Evolutionary conservation across 345 rosid genomes (phyloP), one percentile per base, ranked within the genome.

Genomic region (Psidium guajava): DNA sequence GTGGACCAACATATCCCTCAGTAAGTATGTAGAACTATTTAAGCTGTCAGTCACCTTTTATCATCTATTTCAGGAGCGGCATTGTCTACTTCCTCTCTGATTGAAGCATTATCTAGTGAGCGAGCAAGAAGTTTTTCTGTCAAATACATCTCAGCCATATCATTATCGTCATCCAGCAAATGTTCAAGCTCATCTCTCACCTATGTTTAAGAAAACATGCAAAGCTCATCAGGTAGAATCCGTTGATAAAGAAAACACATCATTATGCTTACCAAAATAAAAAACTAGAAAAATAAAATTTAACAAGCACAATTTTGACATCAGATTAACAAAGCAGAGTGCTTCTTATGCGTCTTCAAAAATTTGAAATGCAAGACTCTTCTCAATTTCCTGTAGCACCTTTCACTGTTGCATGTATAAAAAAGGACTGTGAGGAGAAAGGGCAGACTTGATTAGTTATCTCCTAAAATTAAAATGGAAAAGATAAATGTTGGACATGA

Each of bases 121-220:
- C 82, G 90, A 83, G 86, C 55, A 81, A n/a, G 83, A 82, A 90
- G 88, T 87, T 91, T 91, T 58, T 91, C 90, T 25, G 93, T 91
- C 89, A 91, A 85, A 84, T 90, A 91, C 92, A 93, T 91, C 84
- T 91, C 93, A 11, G 93, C 93, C 93, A 93, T 91, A 82, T 93
- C 93, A 85, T 91, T 89, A 59, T 91, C 93, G 84, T 93, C 93
- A 40, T 93, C 95, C 81, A 93, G 89, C 87, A 93, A 85, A 86
- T 91, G 92, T 82, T 93, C 95, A n/a, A 91, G 87, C 87, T 93
- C 95, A 86, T 93, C 93, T 83, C 95, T 90, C 82, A 91, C 93
- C 95, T 93, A 84, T 73, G 83, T 83, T 69, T 54, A 81, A 42
- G 64, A 42, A 8, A 83, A 44, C 49, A 58, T 81, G 20, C 83